Evolutionary conservation across 2,329 filamentous ascomycete genomes (phyloP), one percentile per base, ranked within the genome.

Genomic region (Aspergillus sp.): DNA sequence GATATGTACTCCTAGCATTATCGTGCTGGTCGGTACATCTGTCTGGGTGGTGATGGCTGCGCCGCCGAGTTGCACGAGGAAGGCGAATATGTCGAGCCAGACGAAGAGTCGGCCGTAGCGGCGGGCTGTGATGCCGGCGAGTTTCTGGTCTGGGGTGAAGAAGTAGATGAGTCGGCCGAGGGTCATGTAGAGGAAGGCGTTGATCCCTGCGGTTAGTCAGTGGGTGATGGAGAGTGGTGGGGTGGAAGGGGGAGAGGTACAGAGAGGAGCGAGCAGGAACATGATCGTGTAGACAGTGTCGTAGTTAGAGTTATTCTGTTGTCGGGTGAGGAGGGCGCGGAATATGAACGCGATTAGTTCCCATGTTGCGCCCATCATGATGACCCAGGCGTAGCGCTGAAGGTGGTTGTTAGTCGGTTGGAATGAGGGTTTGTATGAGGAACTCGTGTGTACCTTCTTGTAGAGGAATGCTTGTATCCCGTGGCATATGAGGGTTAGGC

Each of bases 181-280:
- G 12, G 73, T 72, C 72, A 76, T 73, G 64, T 82, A 82, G 4
- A 74, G 71, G 63, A 77, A 82, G 3, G 79, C 79, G 38, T 82
- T 82, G 55, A 80, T 76, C 79, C 80, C 72, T 66, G 21, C 30
- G 7, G 36, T 23, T 28, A 43, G 45, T 36, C 13, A 23, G 5
- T 41, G 4, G 41, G 45, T 39, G 56, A 28, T 47, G 43, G 2
- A 19, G 15, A n/a, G 12, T 15, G 36, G 54, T n/a, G 21, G 38
- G 2, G 19, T 50, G 39, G 70, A 23, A 48, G 12, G 36, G 7
- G 38, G 28, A 43, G 21, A 36, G 64, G 48, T 57, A 72, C 67
- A 76, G 0, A 80, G 67, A 3, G 76, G 76, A 0, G 79, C 77
- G 4, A 82, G 71, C 2, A 84, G 69, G 39, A 84, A 76, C 5